These are phyloP conservation scores for Eimeria brunetti DNA, from an alignment of 169 alveolate genomes.

Conservation along the genomic window DNA sequence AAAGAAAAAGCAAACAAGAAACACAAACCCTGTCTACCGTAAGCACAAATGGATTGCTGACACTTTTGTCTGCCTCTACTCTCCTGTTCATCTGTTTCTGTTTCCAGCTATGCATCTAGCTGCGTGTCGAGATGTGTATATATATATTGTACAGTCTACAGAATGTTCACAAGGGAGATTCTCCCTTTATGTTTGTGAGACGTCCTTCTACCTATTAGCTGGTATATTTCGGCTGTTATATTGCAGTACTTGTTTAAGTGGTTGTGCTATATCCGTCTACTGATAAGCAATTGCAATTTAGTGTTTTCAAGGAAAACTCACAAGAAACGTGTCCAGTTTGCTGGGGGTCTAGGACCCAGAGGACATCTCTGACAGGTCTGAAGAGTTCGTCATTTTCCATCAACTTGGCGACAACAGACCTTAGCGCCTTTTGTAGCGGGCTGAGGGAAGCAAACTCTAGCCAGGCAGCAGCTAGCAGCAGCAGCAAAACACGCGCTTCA, in stretches of 20 bases:
- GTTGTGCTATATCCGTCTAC: background rate
- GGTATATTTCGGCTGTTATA: background rate
- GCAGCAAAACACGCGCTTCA: constrained; percentile 56
- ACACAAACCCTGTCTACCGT: background rate
- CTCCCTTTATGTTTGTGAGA: background rate
- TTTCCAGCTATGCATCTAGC: background rate
- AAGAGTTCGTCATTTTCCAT: constrained; percentile 69
- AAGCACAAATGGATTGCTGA: background rate
- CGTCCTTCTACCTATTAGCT: background rate
- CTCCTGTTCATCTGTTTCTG: background rate
- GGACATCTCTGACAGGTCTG: constrained; percentile 66
- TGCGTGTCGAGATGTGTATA: background rate
- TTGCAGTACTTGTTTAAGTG: background rate
- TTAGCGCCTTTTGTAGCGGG: constrained; percentile 74
- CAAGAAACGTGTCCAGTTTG: constrained; percentile 62
- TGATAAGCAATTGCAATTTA: background rate
- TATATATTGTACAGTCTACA: background rate
- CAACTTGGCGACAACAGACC: constrained; percentile 71
- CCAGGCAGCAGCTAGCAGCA: constrained; percentile 76
- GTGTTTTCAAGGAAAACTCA: background rate
- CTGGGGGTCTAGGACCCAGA: constrained; percentile 70
- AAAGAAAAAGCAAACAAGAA: background rate
- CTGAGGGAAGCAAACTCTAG: constrained; percentile 62
- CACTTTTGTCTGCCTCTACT: background rate
- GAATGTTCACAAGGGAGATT: background rate